A percentile compares a stretch with the other conserved stretches of the same genome.
Conservation (phyloP, 768 basidiomycete species). For the Lentinula sp. region DNA sequence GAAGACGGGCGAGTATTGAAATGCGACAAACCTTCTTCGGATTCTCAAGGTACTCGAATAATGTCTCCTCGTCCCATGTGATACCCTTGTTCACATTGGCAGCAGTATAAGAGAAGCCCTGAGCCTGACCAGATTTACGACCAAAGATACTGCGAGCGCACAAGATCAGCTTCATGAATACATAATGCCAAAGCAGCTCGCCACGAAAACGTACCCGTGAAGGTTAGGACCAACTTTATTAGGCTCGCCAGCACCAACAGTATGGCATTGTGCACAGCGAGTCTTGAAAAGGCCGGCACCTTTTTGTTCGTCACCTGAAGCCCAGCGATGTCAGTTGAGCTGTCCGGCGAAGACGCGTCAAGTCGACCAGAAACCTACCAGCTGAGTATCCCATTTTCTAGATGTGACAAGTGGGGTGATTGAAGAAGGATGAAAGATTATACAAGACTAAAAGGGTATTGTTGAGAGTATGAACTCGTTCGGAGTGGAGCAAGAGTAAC, state of each 20-base stretch:
- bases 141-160: slow-evolving; percentile 57
- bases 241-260: slow-evolving; percentile 65
- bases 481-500: not conserved
- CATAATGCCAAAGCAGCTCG: not conserved
- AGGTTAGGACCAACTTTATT: slow-evolving; percentile 96
- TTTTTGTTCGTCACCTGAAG: slow-evolving; percentile 75
- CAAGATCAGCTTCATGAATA: not conserved
- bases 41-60: slow-evolving; percentile 95
- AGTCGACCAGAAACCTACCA: slow-evolving; percentile 23
- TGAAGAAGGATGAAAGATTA: not conserved
- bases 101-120: slow-evolving; percentile 86
- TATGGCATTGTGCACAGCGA: slow-evolving; percentile 93
- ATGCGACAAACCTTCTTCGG: slow-evolving; percentile 78
- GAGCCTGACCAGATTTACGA: slow-evolving; percentile 79
- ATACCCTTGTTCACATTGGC: slow-evolving; percentile 96
- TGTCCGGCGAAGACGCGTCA: not conserved
- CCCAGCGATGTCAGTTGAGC: no score
- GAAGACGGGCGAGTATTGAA: not conserved
- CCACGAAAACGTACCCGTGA: slow-evolving; percentile 59
- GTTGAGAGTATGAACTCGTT: not conserved
- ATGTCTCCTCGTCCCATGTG: slow-evolving; percentile 77
- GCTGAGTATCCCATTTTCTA: slow-evolving; percentile 34
- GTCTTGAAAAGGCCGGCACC: slow-evolving; percentile 97
- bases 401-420: not conserved
- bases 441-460: slow-evolving; percentile 6